Evolutionary conservation across 2,329 filamentous ascomycete species (phyloP).

Genomic region (Whalleya microplaca): DNA sequence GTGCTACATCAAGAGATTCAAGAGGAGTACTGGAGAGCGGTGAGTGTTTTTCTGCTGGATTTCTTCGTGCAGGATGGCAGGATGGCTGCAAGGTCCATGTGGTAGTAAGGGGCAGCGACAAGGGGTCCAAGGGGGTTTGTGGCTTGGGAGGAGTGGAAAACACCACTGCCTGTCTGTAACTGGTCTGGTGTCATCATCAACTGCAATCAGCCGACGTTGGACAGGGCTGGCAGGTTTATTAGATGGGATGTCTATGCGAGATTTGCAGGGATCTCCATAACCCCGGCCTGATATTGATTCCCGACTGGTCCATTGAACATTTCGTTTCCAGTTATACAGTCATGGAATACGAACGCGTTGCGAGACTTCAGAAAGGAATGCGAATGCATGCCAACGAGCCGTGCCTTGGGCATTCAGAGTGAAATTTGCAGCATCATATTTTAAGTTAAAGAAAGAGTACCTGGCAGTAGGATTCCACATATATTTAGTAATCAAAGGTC

Average conservation of each 20-base stretch:
- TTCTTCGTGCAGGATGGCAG: neutral
- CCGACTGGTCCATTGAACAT: neutral
- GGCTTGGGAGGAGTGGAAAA: conserved; percentile 1
- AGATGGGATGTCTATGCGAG: conserved; percentile 8
- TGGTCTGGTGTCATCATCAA: conserved; percentile 25
- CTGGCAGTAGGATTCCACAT: neutral
- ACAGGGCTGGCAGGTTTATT: conserved; percentile 1
- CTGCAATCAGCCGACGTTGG: conserved; percentile 7
- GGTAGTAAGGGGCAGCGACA: conserved; percentile 18
- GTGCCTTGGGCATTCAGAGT: no score
- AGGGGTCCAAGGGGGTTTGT: conserved; percentile 9
- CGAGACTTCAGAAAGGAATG: no score
- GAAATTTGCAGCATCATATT: no score
- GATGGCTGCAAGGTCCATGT: conserved; percentile 4
- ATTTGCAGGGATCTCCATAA: conserved; percentile 2
- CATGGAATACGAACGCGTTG: no score
- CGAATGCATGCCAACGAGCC: neutral
- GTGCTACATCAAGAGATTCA: conserved; percentile 4
- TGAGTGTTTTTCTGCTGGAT: neutral
- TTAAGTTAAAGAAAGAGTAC: no score
- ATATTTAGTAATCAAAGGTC: no score
- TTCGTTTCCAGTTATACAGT: neutral
- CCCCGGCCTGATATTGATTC: neutral
- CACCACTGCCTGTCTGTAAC: conserved; percentile 21
- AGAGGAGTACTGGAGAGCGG: neutral